Evolutionary conservation across 108 stramenopile genomes (phyloP), one percentile per base, ranked within the genome.

Genomic region (Discostella pseudostelligera): DNA sequence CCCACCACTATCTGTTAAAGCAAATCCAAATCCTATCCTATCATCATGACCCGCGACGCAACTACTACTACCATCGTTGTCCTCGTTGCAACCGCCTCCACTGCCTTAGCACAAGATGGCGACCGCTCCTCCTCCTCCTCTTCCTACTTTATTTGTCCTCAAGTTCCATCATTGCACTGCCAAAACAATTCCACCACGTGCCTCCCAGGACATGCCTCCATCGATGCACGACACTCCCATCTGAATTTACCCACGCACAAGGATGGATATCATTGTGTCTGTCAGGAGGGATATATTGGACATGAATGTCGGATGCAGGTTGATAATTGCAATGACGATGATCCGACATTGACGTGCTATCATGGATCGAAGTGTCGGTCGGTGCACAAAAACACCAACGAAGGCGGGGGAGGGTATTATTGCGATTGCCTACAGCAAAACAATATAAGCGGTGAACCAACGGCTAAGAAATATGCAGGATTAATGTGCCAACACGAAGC

Each of bases 221-320:
- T 60, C 65, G 59, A 55, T 53, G 16, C 47, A 12, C 43, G 42
- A 32, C 57, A 74, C 48, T 59, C 58, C 36, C 53, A 59, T 21
- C 47, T 49, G 64, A 39, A 67, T 51, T 51, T 74, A 10, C 73
- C 60, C 54, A 74, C 73, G 16, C 65, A 74, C 44, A 67, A 76
- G 50, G 44, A 20, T 0, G 74, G 74, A 22, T 76, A 68, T 50
- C 46, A 76, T 61, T 76, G 74, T 48, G 62, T 57, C 9, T 76
- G 74, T 40, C 24, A 63, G 21, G 51, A 58, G 11, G 67, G 67
- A 20, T 62, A 21, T 56, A 68, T 76, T 24, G 74, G 74, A 0
- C 74, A 76, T 26, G 74, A 76, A 44, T 76, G 74, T 39, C 39
- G 56, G 44, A 57, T 76, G 35, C 36, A 62, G 56, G 67, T 68